Evolutionary conservation across 2,329 filamentous ascomycete genomes (phyloP).

Genomic region (Erysiphe pulchra): DNA sequence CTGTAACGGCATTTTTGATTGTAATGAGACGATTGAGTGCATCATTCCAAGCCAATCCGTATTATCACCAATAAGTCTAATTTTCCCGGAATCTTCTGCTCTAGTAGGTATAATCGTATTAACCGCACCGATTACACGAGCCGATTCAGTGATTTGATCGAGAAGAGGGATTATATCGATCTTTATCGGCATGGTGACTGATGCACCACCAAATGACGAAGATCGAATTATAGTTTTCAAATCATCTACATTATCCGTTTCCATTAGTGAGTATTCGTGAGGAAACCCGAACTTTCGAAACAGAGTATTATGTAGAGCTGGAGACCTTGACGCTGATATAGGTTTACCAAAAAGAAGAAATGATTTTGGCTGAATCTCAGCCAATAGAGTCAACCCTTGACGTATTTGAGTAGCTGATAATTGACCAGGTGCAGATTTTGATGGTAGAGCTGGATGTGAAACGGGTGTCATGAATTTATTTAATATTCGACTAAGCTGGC

Average conservation of each 20-base stretch:
- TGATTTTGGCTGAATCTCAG: conserved; percentile 45
- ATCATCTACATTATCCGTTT: conserved; percentile 40
- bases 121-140: conserved; percentile 64
- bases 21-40: conserved; percentile 29
- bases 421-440: conserved; percentile 84
- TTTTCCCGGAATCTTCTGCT: conserved; percentile 11
- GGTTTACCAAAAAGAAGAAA: conserved; percentile 82
- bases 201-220: conserved; percentile 68
- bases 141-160: conserved; percentile 57
- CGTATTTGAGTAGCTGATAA: conserved; percentile 77
- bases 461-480: conserved; percentile 92
- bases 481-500: conserved; percentile 71
- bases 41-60: conserved; percentile 93
- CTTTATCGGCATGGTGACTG: conserved; percentile 89
- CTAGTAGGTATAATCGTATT: conserved; percentile 61
- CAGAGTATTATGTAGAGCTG: conserved; percentile 68
- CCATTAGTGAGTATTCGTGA: conserved; percentile 51
- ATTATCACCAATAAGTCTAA: conserved; percentile 57
- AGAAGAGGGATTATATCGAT: conserved; percentile 61
- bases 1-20: conserved; percentile 2
- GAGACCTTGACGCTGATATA: conserved; percentile 59
- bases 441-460: conserved; percentile 66
- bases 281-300: conserved; percentile 58
- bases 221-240: conserved; percentile 40
- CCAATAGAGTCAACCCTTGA: conserved; percentile 49